These are phyloP conservation scores for Quercus wislizeni DNA, from an alignment of 306 rosid genomes.

Conservation along the genomic window DNA sequence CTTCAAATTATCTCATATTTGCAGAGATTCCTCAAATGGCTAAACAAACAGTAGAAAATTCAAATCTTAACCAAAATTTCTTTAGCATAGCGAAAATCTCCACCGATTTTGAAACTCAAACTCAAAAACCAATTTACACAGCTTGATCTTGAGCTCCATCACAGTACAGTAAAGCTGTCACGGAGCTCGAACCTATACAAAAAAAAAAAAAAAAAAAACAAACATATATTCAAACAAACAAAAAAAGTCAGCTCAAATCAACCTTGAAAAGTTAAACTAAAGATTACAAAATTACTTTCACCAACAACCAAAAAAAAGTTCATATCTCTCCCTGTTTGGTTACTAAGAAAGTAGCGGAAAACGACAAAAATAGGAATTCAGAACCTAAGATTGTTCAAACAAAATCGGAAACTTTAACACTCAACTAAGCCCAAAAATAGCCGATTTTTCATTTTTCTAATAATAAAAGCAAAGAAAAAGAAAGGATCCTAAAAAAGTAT, in stretches of 20 bases:
- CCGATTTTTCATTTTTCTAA: not conserved
- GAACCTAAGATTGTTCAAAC: not conserved
- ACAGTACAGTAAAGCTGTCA: conserved; percentile 14
- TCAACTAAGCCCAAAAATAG: not conserved
- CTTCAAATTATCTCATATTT: conserved; percentile 10
- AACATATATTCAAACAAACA: conserved; percentile 15
- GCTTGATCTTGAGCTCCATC: conserved; percentile 39
- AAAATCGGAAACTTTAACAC: not conserved
- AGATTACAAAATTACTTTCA: not conserved
- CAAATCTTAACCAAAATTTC: conserved; percentile 17
- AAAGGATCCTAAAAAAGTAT: conserved; percentile 9
- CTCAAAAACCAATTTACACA: conserved; percentile 12
- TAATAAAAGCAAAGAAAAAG: conserved; percentile 5
- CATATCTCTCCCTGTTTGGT: not conserved
- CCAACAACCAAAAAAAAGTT: not conserved
- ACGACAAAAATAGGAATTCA: not conserved
- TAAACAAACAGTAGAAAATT: conserved; percentile 7
- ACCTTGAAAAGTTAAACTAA: conserved; percentile 1
- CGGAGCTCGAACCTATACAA: conserved; percentile 46
- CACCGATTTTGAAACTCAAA: conserved; percentile 20
- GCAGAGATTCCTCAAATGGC: conserved; percentile 22
- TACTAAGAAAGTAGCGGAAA: conserved; percentile 4
- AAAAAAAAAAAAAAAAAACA: conserved; percentile 8
- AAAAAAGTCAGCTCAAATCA: conserved; percentile 11
- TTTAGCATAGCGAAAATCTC: conserved; percentile 24